Percentiles rank a stretch among this genome's conserved stretches.
Conservation (phyloP, 192 early-diverging fungal genomes). For the Endogone sp. region DNA sequence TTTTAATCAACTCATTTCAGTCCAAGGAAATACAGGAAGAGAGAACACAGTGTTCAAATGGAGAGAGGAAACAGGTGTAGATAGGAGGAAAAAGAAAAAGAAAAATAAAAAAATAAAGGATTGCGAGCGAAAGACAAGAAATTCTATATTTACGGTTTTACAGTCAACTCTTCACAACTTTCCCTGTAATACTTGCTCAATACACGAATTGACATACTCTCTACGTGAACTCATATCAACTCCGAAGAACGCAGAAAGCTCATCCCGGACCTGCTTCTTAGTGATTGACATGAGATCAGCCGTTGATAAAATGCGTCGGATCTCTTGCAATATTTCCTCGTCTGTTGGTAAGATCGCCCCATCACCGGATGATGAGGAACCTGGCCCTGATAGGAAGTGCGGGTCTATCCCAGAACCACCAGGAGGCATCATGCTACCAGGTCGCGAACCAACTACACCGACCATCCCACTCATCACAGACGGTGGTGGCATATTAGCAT, state of each 20-base stretch:
- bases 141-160: not conserved
- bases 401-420: not conserved
- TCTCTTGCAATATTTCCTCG: conserved; percentile 67
- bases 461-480: not conserved
- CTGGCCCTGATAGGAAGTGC: not conserved
- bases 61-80: too few relatives aligned
- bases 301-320: conserved; percentile 65
- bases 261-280: conserved; percentile 78
- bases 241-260: conserved; percentile 60
- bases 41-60: too few relatives aligned
- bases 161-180: not conserved
- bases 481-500: not conserved
- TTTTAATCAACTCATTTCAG: too few relatives aligned
- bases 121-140: too few relatives aligned
- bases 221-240: conserved; percentile 59
- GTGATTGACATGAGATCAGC: conserved; percentile 72
- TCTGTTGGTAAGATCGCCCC: conserved; percentile 54
- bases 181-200: conserved; percentile 50
- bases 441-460: not conserved
- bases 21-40: too few relatives aligned
- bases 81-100: not conserved
- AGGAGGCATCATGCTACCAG: not conserved
- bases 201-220: conserved; percentile 68
- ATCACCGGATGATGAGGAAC: conserved; percentile 23
- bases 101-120: too few relatives aligned